Evolutionary conservation across 768 basidiomycete species (phyloP), one percentile per base, ranked within the genome.

Genomic region (Heimioporus sp.): DNA sequence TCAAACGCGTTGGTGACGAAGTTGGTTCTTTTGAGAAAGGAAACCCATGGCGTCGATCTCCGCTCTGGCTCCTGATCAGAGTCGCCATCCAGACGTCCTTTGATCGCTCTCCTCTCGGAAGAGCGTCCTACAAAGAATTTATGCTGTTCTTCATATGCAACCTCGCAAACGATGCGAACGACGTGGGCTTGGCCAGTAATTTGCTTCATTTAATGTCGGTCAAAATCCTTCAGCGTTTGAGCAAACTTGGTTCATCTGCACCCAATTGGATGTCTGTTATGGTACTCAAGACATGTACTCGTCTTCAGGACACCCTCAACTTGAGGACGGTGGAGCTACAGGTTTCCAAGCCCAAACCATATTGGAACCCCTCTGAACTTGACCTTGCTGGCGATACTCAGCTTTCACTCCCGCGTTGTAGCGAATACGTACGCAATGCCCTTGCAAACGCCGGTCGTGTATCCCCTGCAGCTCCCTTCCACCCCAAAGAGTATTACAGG

Each of bases 91-190:
- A 73, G 43, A 65, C 53, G 10, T 52, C 63, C 0, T n/a, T 68
- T 2, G 32, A 47, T 50, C 46, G 51, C 10, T 53, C 45, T n/a
- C 40, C 39, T 40, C 45, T 44, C 30, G 51, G 49, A n/a, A 5
- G 51, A 13, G 32, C 46, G 9, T 62, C 60, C 1, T 82, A 82
- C 64, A 82, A 81, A 46, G n/a, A 41, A 11, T 81, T 82, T 61
- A 73, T 79, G 60, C 49, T 75, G 4, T 79, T 71, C 44, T 63
- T 79, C 49, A 52, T 73, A 35, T 57, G 70, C 3, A 43, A 55
- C 21, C 37, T 63, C 4, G 49, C 75, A 5, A 45, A 55, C 10
- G 17, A 59, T 3, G 65, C 63, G 6, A 48, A 63, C 2, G 43
- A 56, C 2, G 3, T 2, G 2, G 20, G 58, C n/a, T 37, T n/a